phyloP scores from a whole-genome alignment of 306 rosid species.

The Gillenia trifoliata region DNA sequence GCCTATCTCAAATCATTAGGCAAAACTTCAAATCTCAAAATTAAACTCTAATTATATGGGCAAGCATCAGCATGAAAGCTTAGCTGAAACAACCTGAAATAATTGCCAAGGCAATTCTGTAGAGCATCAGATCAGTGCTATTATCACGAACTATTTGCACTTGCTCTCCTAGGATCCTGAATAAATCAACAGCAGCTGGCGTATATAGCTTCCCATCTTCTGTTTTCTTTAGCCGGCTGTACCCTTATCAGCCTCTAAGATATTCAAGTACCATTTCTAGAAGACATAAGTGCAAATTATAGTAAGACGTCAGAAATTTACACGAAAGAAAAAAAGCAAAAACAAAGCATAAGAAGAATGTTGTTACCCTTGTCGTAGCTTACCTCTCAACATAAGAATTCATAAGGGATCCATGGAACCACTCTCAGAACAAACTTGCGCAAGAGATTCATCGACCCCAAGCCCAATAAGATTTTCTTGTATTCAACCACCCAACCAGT shows the following conservation, averaged over 20 bases:
- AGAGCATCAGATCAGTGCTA: conserved; percentile 92
- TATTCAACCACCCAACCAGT: conserved; percentile 99
- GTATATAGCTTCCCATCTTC: conserved; percentile 96
- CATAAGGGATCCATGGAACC: conserved; percentile 99
- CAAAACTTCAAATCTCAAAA: not conserved
- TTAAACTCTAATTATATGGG: not conserved
- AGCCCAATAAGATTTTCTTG: conserved; percentile 85
- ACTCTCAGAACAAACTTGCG: conserved; percentile 98
- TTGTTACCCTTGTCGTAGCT: conserved; percentile 85
- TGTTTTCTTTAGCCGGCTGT: conserved; percentile 93
- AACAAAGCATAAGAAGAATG: conserved; percentile 17
- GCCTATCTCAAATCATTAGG: not conserved
- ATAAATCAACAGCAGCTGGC: conserved; percentile 97
- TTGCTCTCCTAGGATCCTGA: conserved; percentile 98
- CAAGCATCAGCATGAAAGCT: no score
- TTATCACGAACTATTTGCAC: conserved; percentile 96
- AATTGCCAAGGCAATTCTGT: conserved; percentile 95
- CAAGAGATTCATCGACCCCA: conserved; percentile 89
- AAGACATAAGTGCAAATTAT: conserved; percentile 17
- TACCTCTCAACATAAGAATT: conserved; percentile 97
- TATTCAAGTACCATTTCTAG: conserved; percentile 98
- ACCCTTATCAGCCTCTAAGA: conserved; percentile 94
- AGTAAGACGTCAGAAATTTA: not conserved
- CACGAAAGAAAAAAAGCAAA: not conserved
- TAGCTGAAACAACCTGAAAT: no score